Conservation (phyloP, 2,329 filamentous ascomycete genomes). For the Fusarium floridanum region DNA sequence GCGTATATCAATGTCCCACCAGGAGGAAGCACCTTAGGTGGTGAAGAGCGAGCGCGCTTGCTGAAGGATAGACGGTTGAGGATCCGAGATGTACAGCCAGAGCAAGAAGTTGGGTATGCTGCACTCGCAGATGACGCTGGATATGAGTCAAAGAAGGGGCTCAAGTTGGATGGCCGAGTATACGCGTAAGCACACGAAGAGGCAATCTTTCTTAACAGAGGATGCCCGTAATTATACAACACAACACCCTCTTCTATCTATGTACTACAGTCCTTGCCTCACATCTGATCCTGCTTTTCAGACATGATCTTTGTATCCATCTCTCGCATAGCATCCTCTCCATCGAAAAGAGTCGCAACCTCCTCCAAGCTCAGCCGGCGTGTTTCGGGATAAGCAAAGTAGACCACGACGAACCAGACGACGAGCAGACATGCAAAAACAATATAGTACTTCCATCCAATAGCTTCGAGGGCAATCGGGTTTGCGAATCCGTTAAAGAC, state of each 20-base stretch:
- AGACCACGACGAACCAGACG: background rate
- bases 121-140: background rate
- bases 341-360: background rate
- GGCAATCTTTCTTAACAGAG: background rate
- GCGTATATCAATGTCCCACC: background rate
- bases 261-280: background rate
- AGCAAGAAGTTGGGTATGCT: background rate
- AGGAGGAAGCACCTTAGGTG: background rate
- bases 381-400: conserved; percentile 6
- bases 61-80: background rate
- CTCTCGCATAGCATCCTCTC: background rate
- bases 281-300: background rate
- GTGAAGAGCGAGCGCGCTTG: background rate
- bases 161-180: background rate
- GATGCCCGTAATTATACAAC: background rate
- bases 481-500: conserved; percentile 24
- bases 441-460: conserved; percentile 25
- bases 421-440: conserved; percentile 6
- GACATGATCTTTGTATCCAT: background rate
- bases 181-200: background rate
- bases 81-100: background rate
- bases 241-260: background rate
- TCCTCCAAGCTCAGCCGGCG: conserved; percentile 1
- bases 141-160: background rate
- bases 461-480: conserved; percentile 3